Percentiles rank a stretch among this genome's conserved stretches.
These are phyloP conservation scores for Escovopsis sp. DNA, from an alignment of 2,329 filamentous ascomycete genomes.

Conservation along the genomic window DNA sequence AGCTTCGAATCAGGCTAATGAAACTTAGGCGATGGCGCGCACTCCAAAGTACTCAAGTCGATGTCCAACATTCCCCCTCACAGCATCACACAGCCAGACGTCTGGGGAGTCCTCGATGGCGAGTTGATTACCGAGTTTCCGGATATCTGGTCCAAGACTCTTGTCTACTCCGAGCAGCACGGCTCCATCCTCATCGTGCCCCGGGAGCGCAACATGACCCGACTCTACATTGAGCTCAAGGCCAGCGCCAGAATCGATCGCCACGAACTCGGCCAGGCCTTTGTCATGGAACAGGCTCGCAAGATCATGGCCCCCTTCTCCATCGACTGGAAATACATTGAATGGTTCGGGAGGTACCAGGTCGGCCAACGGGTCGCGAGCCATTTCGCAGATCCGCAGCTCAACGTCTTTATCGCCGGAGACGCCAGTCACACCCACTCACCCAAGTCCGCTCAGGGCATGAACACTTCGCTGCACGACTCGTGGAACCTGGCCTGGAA, in stretches of 20 bases:
- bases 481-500: constrained; percentile 43
- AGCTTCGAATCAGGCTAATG: no score
- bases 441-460: constrained; percentile 54
- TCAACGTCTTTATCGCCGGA: constrained; percentile 53
- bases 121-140: constrained; percentile 36
- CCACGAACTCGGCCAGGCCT: constrained; percentile 46
- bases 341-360: constrained; percentile 41
- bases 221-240: constrained; percentile 50
- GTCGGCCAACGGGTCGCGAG: constrained; percentile 51
- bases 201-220: constrained; percentile 45
- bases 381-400: constrained; percentile 37
- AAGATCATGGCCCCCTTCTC: constrained; percentile 53
- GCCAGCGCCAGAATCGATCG: constrained; percentile 35
- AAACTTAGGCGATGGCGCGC: constrained; percentile 48
- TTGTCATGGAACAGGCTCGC: constrained; percentile 48
- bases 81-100: constrained; percentile 35
- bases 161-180: constrained; percentile 38
- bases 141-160: constrained; percentile 43
- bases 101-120: constrained; percentile 35
- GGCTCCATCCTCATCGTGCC: constrained; percentile 53
- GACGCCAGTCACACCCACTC: constrained; percentile 41
- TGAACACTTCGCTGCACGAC: constrained; percentile 62
- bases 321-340: constrained; percentile 46
- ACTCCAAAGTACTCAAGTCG: constrained; percentile 52
- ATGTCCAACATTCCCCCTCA: constrained; percentile 44